phyloP scores from a whole-genome alignment of 176 grass and related monocot species.

The Aechmea fasciata region DNA sequence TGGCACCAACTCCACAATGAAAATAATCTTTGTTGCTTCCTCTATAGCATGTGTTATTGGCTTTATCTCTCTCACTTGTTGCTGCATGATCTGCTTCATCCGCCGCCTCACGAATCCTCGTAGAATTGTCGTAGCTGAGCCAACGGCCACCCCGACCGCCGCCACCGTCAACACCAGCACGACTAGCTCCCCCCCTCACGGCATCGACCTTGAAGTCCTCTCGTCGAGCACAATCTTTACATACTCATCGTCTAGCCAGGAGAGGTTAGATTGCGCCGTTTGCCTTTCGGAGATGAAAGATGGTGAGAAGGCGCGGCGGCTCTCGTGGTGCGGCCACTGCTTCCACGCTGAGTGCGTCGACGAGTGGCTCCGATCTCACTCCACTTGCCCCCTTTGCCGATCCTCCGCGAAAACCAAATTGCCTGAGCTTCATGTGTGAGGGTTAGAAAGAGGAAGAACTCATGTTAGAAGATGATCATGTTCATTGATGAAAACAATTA shows the following conservation, averaged over 20 bases:
- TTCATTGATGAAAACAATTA: too few species aligned
- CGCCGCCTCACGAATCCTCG: not conserved
- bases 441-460: not conserved
- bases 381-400: conserved; percentile 18
- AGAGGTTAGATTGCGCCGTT: conserved; percentile 19
- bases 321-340: conserved; percentile 18
- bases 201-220: conserved; percentile 6
- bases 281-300: conserved; percentile 20
- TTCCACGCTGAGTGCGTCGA: conserved; percentile 26
- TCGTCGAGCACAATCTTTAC: conserved; percentile 1
- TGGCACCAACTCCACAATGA: too few species aligned
- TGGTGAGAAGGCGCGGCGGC: conserved; percentile 6
- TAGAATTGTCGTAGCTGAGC: too few species aligned
- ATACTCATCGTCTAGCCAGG: not conserved
- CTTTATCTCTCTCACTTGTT: conserved; percentile 1
- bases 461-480: too few species aligned
- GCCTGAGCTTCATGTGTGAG: not conserved
- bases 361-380: conserved; percentile 7
- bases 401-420: not conserved
- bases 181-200: not conserved
- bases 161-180: too few species aligned
- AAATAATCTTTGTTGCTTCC: not conserved
- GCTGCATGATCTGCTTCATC: conserved; percentile 13
- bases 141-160: too few species aligned
- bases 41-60: not conserved